These are phyloP conservation scores for Orychophragmus violaceus DNA, from an alignment of 345 rosid species.

Conservation along the genomic window DNA sequence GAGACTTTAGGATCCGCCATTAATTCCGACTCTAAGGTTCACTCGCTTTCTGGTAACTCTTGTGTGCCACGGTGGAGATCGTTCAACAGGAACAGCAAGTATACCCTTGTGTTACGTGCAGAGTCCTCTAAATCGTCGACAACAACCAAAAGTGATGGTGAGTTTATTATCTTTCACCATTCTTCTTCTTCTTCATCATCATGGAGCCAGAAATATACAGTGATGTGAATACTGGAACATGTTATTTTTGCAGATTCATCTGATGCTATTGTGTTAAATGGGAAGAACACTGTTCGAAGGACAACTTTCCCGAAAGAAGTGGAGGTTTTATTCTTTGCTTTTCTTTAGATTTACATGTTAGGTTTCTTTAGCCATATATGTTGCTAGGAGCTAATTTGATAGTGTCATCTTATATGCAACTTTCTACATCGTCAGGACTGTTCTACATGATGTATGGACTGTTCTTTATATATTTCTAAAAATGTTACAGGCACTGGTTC, in stretches of 20 bases:
- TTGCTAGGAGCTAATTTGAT: slow-evolving; percentile 11
- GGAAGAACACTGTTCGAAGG: slow-evolving; percentile 33
- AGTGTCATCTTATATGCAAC: not conserved
- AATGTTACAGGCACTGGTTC: slow-evolving; percentile 55
- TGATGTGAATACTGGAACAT: not conserved
- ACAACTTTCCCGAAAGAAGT: slow-evolving; percentile 70
- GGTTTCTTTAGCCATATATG: not conserved
- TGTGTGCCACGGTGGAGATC: slow-evolving; percentile 28
- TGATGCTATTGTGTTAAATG: slow-evolving; percentile 33
- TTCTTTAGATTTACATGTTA: slow-evolving; percentile 11
- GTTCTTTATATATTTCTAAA: not conserved
- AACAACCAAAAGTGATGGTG: slow-evolving; percentile 48
- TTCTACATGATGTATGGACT: slow-evolving; percentile 2
- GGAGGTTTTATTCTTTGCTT: slow-evolving; percentile 43
- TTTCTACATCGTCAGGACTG: slow-evolving; percentile 9
- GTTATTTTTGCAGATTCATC: slow-evolving; percentile 14
- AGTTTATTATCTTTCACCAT: slow-evolving; percentile 16
- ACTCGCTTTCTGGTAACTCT: slow-evolving; percentile 22
- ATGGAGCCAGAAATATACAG: not conserved
- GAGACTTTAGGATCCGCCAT: slow-evolving; percentile 37
- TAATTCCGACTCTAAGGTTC: slow-evolving; percentile 20
- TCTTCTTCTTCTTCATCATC: not conserved
- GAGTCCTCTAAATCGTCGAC: slow-evolving; percentile 47
- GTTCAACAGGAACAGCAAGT: slow-evolving; percentile 24
- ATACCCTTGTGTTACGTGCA: slow-evolving; percentile 29